phyloP scores from a whole-genome alignment of 768 basidiomycete species.

The Albatrellus ellisii region DNA sequence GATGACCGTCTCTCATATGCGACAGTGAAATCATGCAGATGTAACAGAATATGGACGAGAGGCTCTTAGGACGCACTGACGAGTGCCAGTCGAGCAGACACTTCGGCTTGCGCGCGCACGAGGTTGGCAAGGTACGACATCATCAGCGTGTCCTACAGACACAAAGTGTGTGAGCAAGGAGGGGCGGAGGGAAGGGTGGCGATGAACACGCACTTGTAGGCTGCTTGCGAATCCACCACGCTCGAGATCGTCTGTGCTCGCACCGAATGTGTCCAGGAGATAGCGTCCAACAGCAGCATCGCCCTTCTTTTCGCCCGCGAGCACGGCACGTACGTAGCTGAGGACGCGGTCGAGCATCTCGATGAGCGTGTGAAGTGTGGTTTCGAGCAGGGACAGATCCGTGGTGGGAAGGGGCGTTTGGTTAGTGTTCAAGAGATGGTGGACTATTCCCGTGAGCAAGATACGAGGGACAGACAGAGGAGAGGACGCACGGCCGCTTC shows the following conservation, averaged over 20 bases:
- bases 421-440: slow-evolving; percentile 45
- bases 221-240: slow-evolving; percentile 66
- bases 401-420: slow-evolving; percentile 33
- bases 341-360: slow-evolving; percentile 79
- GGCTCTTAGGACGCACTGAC: slow-evolving; percentile 40
- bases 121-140: slow-evolving; percentile 90
- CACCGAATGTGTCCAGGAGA: slow-evolving; percentile 73
- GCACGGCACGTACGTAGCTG: slow-evolving; percentile 69
- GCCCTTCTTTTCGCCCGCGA: slow-evolving; percentile 64
- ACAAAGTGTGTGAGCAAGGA: slow-evolving; percentile 11
- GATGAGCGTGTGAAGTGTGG: slow-evolving; percentile 57
- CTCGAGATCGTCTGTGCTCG: slow-evolving; percentile 58
- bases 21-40: too few species aligned
- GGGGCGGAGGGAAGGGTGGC: background rate
- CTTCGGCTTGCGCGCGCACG: slow-evolving; percentile 86
- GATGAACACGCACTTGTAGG: slow-evolving; percentile 43
- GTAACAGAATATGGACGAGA: too few species aligned
- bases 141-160: slow-evolving; percentile 85
- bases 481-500: slow-evolving; percentile 60
- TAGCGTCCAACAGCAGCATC: slow-evolving; percentile 84
- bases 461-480: background rate
- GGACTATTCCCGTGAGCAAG: slow-evolving; percentile 37
- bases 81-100: slow-evolving; percentile 77
- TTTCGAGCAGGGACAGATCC: slow-evolving; percentile 66
- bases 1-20: too few species aligned